Evolutionary conservation across 352 stramenopile genomes (phyloP), one percentile per base, ranked within the genome.

Genomic region (Plasmopara muralis): DNA sequence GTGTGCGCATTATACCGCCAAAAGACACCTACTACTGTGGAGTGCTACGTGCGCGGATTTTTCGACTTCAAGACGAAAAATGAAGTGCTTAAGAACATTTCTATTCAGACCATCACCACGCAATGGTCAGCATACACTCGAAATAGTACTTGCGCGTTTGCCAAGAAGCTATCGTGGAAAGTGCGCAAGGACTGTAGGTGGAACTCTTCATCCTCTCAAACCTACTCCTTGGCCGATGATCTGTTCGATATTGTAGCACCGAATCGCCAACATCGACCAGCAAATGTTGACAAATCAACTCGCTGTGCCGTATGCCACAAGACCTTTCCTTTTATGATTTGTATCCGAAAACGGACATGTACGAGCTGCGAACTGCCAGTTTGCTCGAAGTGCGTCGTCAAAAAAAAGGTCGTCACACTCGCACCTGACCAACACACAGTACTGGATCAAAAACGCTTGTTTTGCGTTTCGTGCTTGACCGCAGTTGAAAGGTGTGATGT

Each of bases 21-120:
- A 38, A 63, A 66, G 25, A 48, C 52, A 1, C 39, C 65, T 0
- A 47, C 45, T 0, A 66, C 45, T 0, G 70, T 85, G 4, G 74
- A 85, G 16, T 74, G 74, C 38, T 82, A 76, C 39, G 64, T 77
- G 42, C 66, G 63, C 14, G 66, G 60, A 14, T 70, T 64, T 34
- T 66, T 80, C 30, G 69, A 82, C 48, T 68, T 54, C 38, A 64
- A 41, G 28, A 64, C 43, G 41, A 57, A 57, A 58, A 68, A 63
- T 43, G 56, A 67, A 31, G 57, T 60, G 35, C 47, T 64, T 12
- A 60, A 65, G 29, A 67, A 64, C 43, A 65, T 70, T 41, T 61
- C 61, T 9, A 54, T 72, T 0, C 62, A 74, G 37, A 31, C 39
- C 0, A 62, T 79, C 34, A 66, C 63, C 14, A 62, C 57, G 6